Evolutionary conservation across 257 asterid genomes (phyloP).

Genomic region (Cinchona pubescens): DNA sequence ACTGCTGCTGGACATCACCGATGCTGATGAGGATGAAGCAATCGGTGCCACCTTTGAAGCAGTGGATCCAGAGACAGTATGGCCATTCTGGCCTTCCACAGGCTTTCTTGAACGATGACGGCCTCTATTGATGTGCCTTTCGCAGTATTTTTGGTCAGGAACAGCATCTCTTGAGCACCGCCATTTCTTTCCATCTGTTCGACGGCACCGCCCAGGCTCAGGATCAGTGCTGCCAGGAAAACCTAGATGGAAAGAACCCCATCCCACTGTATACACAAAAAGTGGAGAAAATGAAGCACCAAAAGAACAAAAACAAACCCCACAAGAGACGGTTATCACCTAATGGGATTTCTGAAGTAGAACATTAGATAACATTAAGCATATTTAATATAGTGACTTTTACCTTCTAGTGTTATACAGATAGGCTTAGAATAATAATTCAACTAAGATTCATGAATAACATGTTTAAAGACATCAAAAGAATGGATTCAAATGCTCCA

Average conservation of each 20-base stretch:
- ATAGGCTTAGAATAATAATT: background rate
- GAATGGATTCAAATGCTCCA: background rate
- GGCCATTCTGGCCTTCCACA: conserved; percentile 98
- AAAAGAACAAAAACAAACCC: background rate
- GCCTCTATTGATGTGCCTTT: conserved; percentile 96
- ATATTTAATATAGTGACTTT: background rate
- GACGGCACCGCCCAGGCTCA: conserved; percentile 97
- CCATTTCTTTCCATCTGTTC: conserved; percentile 99
- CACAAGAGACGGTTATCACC: background rate
- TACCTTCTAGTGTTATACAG: background rate
- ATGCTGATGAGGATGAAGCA: conserved; percentile 52
- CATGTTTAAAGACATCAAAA: background rate
- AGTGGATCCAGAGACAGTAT: conserved; percentile 63
- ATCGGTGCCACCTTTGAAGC: conserved; percentile 49
- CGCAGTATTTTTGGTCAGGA: conserved; percentile 95
- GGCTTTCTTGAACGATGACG: conserved; percentile 99
- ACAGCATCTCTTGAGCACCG: conserved; percentile 99
- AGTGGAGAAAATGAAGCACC: background rate
- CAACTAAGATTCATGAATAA: background rate
- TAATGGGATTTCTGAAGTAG: background rate
- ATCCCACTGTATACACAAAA: conserved; percentile 53
- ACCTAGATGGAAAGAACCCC: conserved; percentile 88
- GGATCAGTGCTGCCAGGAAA: conserved; percentile 77
- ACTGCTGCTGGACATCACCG: conserved; percentile 47
- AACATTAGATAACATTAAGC: background rate